Conservation (phyloP, 192 early-diverging fungal genomes). For the Coemansia sp. region DNA sequence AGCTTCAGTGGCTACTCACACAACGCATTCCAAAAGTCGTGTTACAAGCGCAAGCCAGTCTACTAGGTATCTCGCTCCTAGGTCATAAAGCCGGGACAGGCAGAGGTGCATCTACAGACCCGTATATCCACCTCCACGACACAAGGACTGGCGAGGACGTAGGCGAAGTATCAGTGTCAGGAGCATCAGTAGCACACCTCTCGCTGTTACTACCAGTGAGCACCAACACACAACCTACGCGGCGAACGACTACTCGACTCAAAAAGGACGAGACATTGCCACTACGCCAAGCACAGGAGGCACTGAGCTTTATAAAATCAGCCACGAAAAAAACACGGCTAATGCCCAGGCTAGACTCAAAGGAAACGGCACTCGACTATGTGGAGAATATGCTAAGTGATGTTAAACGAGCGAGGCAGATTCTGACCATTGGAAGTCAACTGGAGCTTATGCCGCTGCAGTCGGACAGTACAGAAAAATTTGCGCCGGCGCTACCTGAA, state of each 20-base stretch:
- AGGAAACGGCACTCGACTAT: constrained; percentile 20
- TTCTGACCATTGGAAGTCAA: constrained; percentile 19
- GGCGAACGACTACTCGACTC: constrained; percentile 30
- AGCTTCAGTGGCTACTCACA: constrained; percentile 40
- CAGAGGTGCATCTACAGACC: constrained; percentile 14
- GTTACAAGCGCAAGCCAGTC: neutral
- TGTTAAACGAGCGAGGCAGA: constrained; percentile 22
- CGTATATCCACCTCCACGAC: constrained; percentile 9
- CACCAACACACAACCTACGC: constrained; percentile 22
- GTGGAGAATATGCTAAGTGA: constrained; percentile 22
- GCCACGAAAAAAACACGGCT: constrained; percentile 18
- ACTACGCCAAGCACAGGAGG: constrained; percentile 38
- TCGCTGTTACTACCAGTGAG: constrained; percentile 24
- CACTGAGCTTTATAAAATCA: constrained; percentile 31
- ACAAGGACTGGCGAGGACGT: constrained; percentile 10
- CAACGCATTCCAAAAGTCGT: constrained; percentile 47
- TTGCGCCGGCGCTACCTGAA: constrained; percentile 49
- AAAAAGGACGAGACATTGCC: constrained; percentile 40
- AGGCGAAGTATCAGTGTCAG: constrained; percentile 33
- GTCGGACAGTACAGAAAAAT: constrained; percentile 33
- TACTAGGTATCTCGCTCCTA: constrained; percentile 25
- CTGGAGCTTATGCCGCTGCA: constrained; percentile 40
- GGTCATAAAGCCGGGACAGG: neutral
- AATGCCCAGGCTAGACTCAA: constrained; percentile 10
- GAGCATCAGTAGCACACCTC: constrained; percentile 37